These are phyloP conservation scores for Chamaenerion angustifolium DNA, from an alignment of 345 rosid genomes.

Conservation along the genomic window DNA sequence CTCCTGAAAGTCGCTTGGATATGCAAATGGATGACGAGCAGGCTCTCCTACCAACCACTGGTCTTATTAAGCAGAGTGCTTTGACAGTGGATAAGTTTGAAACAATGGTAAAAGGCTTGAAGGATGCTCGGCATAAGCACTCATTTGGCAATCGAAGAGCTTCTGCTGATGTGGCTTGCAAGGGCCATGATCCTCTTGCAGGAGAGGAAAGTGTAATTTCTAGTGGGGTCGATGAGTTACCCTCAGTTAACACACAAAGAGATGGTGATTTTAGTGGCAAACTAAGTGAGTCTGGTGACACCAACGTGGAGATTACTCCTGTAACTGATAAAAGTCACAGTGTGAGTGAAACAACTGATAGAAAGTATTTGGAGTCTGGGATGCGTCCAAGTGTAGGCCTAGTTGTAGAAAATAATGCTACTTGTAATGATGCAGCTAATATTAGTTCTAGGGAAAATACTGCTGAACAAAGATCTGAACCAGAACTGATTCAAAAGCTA, in stretches of 20 bases:
- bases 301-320: slow-evolving; percentile 22
- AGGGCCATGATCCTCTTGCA: slow-evolving; percentile 23
- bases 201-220: slow-evolving; percentile 30
- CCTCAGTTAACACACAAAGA: slow-evolving; percentile 21
- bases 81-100: slow-evolving; percentile 27
- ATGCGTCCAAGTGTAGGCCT: slow-evolving; percentile 32
- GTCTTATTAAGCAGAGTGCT: slow-evolving; percentile 20
- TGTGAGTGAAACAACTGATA: slow-evolving; percentile 21
- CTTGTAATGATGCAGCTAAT: slow-evolving; percentile 24
- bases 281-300: slow-evolving; percentile 30
- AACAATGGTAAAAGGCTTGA: slow-evolving; percentile 16
- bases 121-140: slow-evolving; percentile 17
- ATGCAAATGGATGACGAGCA: slow-evolving; percentile 32
- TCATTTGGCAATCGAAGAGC: slow-evolving; percentile 19
- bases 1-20: slow-evolving; percentile 28
- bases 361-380: slow-evolving; percentile 47
- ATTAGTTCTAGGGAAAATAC: slow-evolving; percentile 27
- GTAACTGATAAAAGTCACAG: slow-evolving; percentile 26
- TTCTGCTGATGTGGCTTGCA: slow-evolving; percentile 22
- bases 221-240: slow-evolving; percentile 23
- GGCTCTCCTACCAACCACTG: slow-evolving; percentile 20
- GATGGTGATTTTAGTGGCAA: slow-evolving; percentile 22
- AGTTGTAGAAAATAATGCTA: slow-evolving; percentile 42
- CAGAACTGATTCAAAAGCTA: slow-evolving; percentile 25
- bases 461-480: slow-evolving; percentile 22